Evolutionary conservation across 2,329 filamentous ascomycete species (phyloP), one percentile per base, ranked within the genome.

Genomic region (Acrocalymma vagum): DNA sequence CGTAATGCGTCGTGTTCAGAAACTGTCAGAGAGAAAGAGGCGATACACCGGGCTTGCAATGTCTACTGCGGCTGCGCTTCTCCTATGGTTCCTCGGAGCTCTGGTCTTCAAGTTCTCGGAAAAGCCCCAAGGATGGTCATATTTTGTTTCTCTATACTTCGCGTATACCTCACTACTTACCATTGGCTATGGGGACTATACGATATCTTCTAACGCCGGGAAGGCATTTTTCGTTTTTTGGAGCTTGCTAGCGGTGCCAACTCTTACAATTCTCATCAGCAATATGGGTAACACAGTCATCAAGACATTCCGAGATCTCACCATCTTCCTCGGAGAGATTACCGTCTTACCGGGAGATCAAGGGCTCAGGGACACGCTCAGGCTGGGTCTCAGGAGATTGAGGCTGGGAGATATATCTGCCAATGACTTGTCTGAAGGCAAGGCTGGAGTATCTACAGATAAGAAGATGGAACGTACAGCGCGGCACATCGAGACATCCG

Each of bases 171-270:
- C 72, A 4, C 71, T 82, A 9, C 55, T 80, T 17, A 82, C 79
- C 0, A 79, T 82, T 29, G 79, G 79, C 2, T 82, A 82, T 47
- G 79, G 79, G 18, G 78, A 81, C 48, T 65, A 72, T 15, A 62
- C 65, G 2, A 75, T 73, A 0, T 60, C 65, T 10, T 75, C 71
- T 34, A 81, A 80, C 47, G 71, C 75, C 9, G 77, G 77, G 7
- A 78, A 76, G 51, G 70, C 77, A 2, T 81, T 82, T 51, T 82
- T 81, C 52, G 77, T 82, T 1, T 74, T 82, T 45, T 82, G 79
- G 79, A 77, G 75, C 10, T 58, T 82, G 5, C 63, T 82, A 7
- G 79, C 79, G 0, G 72, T 82, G 0, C 79, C 79, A 0, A 77
- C 77, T 0, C 67, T 82, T 29, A 81, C 80, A 0, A 78, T 80